Conservation (phyloP, 2,329 filamentous ascomycete species). For the Aspergillus oerlinghausenensis region DNA sequence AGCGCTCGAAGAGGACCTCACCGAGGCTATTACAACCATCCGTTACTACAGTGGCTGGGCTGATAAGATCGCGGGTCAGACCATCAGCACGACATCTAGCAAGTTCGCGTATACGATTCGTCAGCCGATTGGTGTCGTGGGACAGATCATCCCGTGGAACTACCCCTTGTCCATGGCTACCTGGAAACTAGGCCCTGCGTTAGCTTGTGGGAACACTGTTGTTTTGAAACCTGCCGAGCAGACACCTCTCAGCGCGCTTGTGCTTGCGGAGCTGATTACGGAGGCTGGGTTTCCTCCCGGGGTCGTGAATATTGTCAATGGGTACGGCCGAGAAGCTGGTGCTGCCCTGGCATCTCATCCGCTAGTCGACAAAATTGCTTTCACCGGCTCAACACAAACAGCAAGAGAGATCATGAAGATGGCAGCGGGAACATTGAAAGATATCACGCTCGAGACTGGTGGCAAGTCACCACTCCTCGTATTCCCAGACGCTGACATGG, state of each 20-base stretch:
- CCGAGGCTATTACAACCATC: constrained; percentile 62
- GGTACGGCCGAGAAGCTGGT: constrained; percentile 27
- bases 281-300: constrained; percentile 33
- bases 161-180: constrained; percentile 74
- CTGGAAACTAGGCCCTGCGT: constrained; percentile 33
- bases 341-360: constrained; percentile 27
- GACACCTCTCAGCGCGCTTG: constrained; percentile 31
- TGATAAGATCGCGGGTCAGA: constrained; percentile 87
- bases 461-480: constrained; percentile 63
- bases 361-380: constrained; percentile 32
- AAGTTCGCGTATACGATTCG: constrained; percentile 80
- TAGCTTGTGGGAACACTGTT: constrained; percentile 32
- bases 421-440: constrained; percentile 32
- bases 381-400: constrained; percentile 33
- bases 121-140: constrained; percentile 76
- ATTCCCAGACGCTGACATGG: constrained; percentile 62
- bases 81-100: constrained; percentile 53
- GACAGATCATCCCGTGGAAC: constrained; percentile 88
- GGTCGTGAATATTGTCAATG: constrained; percentile 33
- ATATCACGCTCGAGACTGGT: constrained; percentile 45
- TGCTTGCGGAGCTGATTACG: constrained; percentile 29
- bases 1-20: constrained; percentile 63
- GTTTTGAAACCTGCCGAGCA: constrained; percentile 33
- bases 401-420: constrained; percentile 35
- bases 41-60: constrained; percentile 88